A percentile compares a stretch with the other conserved stretches of the same genome.
These are phyloP conservation scores for Pleurotus ostreatus DNA, from an alignment of 768 basidiomycete genomes.

Conservation along the genomic window DNA sequence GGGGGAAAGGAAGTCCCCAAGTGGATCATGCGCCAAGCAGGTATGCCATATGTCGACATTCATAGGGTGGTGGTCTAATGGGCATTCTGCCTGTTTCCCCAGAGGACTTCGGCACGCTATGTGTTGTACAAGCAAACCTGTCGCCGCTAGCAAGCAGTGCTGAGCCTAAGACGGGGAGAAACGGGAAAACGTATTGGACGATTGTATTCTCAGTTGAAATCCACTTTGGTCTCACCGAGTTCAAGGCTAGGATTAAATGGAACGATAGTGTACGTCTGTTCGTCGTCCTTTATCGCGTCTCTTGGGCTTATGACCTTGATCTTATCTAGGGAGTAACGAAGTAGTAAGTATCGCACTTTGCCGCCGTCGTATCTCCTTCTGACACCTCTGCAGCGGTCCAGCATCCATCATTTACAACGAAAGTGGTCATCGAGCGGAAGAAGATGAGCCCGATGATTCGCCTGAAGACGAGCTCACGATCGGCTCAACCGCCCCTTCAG, in stretches of 20 bases:
- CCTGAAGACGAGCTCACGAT: slow-evolving; percentile 60
- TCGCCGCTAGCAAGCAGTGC: slow-evolving; percentile 71
- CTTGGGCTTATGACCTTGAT: too few relatives aligned
- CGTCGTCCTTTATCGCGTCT: background rate
- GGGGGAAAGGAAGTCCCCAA: slow-evolving; percentile 68
- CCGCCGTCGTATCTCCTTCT: too few relatives aligned
- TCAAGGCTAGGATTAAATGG: slow-evolving; percentile 81
- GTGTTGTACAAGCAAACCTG: slow-evolving; percentile 74
- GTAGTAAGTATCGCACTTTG: slow-evolving; percentile 52
- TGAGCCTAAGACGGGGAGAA: slow-evolving; percentile 57
- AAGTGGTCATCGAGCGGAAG: slow-evolving; percentile 67
- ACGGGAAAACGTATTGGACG: slow-evolving; percentile 75
- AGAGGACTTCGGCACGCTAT: slow-evolving; percentile 73
- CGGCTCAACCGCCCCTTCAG: slow-evolving; percentile 32
- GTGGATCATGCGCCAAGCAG: slow-evolving; percentile 66
- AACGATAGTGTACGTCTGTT: slow-evolving; percentile 57
- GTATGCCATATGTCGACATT: slow-evolving; percentile 18
- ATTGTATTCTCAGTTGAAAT: slow-evolving; percentile 84
- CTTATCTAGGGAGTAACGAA: slow-evolving; percentile 25
- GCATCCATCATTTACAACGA: slow-evolving; percentile 82
- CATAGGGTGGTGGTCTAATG: background rate
- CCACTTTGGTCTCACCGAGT: slow-evolving; percentile 80
- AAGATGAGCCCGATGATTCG: slow-evolving; percentile 63
- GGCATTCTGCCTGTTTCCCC: too few relatives aligned
- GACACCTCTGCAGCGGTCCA: slow-evolving; percentile 52